Evolutionary conservation across 139 green algal genomes (phyloP).

Genomic region (Picochlorum sp.): DNA sequence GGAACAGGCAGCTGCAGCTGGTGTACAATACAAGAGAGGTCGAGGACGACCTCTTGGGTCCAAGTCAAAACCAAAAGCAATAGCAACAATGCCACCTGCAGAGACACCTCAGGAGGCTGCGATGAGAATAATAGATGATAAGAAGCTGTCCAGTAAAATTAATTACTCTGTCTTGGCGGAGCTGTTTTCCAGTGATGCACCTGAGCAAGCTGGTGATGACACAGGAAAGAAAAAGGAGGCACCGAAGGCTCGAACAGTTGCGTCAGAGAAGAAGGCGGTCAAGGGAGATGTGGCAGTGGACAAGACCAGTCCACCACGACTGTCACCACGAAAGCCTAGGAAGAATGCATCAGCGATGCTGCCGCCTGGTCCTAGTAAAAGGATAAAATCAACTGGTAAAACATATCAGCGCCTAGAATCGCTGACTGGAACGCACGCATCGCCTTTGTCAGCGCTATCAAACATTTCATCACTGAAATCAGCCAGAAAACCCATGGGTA

Average conservation of each 20-base stretch:
- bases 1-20: slow-evolving; percentile 32
- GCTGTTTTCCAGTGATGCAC: slow-evolving; percentile 45
- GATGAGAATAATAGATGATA: slow-evolving; percentile 47
- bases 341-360: background rate
- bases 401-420: background rate
- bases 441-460: background rate
- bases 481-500: background rate
- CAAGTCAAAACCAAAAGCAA: slow-evolving; percentile 23
- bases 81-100: slow-evolving; percentile 22
- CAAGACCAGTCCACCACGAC: background rate
- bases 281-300: background rate
- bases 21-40: slow-evolving; percentile 28
- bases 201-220: background rate
- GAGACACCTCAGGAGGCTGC: slow-evolving; percentile 39
- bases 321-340: background rate
- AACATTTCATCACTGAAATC: background rate
- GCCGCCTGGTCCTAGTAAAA: background rate
- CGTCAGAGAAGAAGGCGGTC: background rate
- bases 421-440: background rate
- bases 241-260: background rate
- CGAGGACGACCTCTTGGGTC: slow-evolving; percentile 34
- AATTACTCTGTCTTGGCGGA: slow-evolving; percentile 72
- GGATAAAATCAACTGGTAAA: background rate
- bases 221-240: background rate
- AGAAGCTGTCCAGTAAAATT: slow-evolving; percentile 74